A percentile compares a stretch with the other conserved stretches of the same genome.
Conservation (phyloP, 768 basidiomycete species). For the Cyathus striatus region DNA sequence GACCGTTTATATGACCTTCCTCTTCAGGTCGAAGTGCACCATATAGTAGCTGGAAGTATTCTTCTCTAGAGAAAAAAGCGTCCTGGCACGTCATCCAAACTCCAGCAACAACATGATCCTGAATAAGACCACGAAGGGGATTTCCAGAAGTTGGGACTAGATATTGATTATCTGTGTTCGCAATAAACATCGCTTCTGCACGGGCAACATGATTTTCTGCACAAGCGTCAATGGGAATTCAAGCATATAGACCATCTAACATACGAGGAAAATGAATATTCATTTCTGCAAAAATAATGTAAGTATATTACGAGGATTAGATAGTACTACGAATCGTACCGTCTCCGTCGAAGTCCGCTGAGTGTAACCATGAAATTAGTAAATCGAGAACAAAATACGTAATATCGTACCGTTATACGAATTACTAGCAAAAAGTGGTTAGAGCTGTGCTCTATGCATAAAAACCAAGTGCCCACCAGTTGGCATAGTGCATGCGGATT, state of each 20-base stretch:
- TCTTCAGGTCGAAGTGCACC: constrained; percentile 91
- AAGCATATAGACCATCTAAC: constrained; percentile 20
- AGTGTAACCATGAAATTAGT: constrained; percentile 12
- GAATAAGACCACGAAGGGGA: constrained; percentile 94
- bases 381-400: not conserved
- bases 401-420: constrained; percentile 83
- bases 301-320: constrained; percentile 16
- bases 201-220: constrained; percentile 92
- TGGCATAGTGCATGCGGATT: constrained; percentile 99
- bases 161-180: constrained; percentile 98
- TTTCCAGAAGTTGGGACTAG: constrained; percentile 98
- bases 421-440: constrained; percentile 60
- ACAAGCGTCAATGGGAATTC: constrained; percentile 5
- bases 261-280: constrained; percentile 98
- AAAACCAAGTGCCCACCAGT: constrained; percentile 63
- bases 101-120: constrained; percentile 97
- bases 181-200: constrained; percentile 89
- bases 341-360: constrained; percentile 92
- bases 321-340: constrained; percentile 39
- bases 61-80: constrained; percentile 90
- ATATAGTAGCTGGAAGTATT: constrained; percentile 94
- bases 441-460: not conserved
- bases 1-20: constrained; percentile 50
- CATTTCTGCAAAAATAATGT: constrained; percentile 64
- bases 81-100: constrained; percentile 99